Percentiles rank a stretch among this genome's conserved stretches.
These are phyloP conservation scores for Acarospora socialis DNA, from an alignment of 2,329 filamentous ascomycete species.

Conservation along the genomic window DNA sequence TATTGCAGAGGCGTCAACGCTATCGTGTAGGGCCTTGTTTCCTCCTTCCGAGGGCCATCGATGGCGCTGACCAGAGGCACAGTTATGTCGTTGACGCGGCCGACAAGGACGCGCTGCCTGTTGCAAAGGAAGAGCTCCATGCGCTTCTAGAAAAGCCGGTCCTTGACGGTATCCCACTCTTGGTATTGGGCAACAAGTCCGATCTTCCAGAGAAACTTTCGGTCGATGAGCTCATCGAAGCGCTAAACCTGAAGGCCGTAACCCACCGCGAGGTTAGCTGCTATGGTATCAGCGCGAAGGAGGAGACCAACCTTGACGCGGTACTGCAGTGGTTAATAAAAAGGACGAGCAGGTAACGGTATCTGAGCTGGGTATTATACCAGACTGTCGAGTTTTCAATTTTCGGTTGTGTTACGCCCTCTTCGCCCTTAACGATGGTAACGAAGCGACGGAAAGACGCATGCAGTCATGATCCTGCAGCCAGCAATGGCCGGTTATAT, in stretches of 20 bases:
- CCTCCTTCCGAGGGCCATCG: constrained; percentile 4
- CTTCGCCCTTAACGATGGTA: constrained; percentile 36
- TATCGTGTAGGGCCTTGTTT: constrained; percentile 52
- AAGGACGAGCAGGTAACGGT: constrained; percentile 53
- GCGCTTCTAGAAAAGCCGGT: constrained; percentile 71
- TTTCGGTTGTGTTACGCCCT: constrained; percentile 18
- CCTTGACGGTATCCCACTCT: constrained; percentile 75
- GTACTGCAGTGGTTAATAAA: constrained; percentile 95
- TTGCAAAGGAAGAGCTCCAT: constrained; percentile 86
- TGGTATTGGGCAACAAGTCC: constrained; percentile 94
- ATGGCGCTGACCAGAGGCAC: constrained; percentile 11
- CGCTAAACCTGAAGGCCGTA: constrained; percentile 77
- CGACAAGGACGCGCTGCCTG: constrained; percentile 63
- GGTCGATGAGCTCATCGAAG: constrained; percentile 90
- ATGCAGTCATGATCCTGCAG: constrained; percentile 29
- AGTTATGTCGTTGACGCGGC: constrained; percentile 95
- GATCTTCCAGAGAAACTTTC: constrained; percentile 82
- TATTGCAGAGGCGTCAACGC: constrained; percentile 96
- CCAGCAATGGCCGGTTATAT: constrained; percentile 34
- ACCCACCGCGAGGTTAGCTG: constrained; percentile 90
- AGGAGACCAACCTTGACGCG: constrained; percentile 95
- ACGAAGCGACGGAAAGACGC: constrained; percentile 39
- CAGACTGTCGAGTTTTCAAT: constrained; percentile 10
- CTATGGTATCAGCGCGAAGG: constrained; percentile 96
- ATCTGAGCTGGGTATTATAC: constrained; percentile 9